These are phyloP conservation scores for Fusarium fracticaudum DNA, from an alignment of 2,329 filamentous ascomycete genomes.

Conservation along the genomic window DNA sequence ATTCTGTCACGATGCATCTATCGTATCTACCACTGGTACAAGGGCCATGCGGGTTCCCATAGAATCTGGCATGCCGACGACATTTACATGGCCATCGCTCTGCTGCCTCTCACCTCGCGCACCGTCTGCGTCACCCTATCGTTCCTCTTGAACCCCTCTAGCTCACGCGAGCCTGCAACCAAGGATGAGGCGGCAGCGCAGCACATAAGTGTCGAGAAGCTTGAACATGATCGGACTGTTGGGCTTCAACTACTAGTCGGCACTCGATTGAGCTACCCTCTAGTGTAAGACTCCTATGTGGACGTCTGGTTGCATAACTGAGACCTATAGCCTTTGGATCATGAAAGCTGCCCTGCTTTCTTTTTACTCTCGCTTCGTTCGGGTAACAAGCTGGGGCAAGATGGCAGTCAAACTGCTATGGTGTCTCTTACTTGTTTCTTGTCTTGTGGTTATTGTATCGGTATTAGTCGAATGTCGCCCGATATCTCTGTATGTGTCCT, in stretches of 20 bases:
- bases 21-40: constrained; percentile 35
- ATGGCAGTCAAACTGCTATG: constrained; percentile 21
- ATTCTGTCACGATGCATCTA: constrained; percentile 42
- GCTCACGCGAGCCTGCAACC: constrained; percentile 5
- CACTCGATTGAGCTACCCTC: constrained; percentile 36
- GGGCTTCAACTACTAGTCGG: constrained; percentile 38
- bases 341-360: constrained; percentile 41
- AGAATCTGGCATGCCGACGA: constrained; percentile 44
- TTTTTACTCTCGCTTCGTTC: constrained; percentile 44
- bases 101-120: constrained; percentile 40
- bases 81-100: constrained; percentile 42
- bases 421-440: constrained; percentile 35
- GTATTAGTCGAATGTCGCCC: constrained; percentile 41
- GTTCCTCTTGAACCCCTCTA: constrained; percentile 39
- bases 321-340: constrained; percentile 36
- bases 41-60: constrained; percentile 38
- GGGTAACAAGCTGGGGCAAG: constrained; percentile 25
- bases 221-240: constrained; percentile 22
- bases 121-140: constrained; percentile 33
- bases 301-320: background rate
- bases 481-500: constrained; percentile 24
- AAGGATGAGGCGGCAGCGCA: constrained; percentile 18
- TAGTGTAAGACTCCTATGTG: constrained; percentile 29
- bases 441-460: constrained; percentile 33
- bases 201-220: constrained; percentile 1